These are phyloP conservation scores for Sistotremastrum niveocremeum DNA, from an alignment of 768 basidiomycete species.

Conservation along the genomic window DNA sequence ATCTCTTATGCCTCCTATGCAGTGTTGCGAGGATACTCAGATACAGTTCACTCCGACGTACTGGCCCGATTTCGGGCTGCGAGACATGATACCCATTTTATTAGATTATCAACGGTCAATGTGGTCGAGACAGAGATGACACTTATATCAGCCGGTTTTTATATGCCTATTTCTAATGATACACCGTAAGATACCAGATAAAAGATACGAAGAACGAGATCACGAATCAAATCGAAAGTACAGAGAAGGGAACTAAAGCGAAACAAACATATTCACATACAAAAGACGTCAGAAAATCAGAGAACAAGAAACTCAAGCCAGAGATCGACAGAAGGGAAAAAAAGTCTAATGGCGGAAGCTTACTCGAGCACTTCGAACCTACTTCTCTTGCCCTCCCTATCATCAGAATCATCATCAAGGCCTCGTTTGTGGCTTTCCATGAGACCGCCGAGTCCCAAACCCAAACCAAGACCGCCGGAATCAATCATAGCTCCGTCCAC, in stretches of 20 bases:
- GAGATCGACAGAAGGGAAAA: too few relatives aligned
- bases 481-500: not conserved
- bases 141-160: not conserved
- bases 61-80: slow-evolving; percentile 89
- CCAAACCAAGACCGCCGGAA: not conserved
- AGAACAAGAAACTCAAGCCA: too few relatives aligned
- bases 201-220: too few relatives aligned
- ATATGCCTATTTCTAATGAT: too few relatives aligned
- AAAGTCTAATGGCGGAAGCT: slow-evolving; percentile 3
- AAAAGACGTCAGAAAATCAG: too few relatives aligned
- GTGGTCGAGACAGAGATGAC: slow-evolving; percentile 24
- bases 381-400: slow-evolving; percentile 39
- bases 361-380: slow-evolving; percentile 50
- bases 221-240: too few relatives aligned
- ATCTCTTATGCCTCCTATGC: not conserved
- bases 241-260: too few relatives aligned
- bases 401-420: slow-evolving; percentile 25
- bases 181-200: too few relatives aligned
- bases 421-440: slow-evolving; percentile 20
- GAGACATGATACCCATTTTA: slow-evolving; percentile 77
- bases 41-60: slow-evolving; percentile 73
- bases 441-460: slow-evolving; percentile 9
- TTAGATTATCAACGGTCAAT: slow-evolving; percentile 76
- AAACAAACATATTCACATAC: too few relatives aligned
- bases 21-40: slow-evolving; percentile 77